Percentiles rank a stretch among this genome's conserved stretches.
phyloP scores from a whole-genome alignment of 2,329 filamentous ascomycete species.

The Lachnellula occidentalis region DNA sequence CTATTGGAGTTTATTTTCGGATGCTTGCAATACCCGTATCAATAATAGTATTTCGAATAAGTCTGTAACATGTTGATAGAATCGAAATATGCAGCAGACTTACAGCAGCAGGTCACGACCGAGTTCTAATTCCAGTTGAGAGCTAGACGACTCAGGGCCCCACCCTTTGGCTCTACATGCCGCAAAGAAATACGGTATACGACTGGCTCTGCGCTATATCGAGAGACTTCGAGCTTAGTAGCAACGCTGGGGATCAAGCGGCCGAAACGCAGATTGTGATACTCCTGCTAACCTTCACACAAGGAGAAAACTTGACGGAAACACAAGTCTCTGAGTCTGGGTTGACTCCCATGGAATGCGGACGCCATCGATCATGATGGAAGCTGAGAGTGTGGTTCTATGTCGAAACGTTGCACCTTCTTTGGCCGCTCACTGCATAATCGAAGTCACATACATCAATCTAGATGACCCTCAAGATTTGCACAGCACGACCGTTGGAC shows the following conservation, averaged over 20 bases:
- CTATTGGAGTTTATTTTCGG: slow-evolving; percentile 3
- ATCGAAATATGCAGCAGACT: neutral
- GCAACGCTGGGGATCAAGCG: too few relatives aligned
- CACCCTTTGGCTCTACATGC: too few relatives aligned
- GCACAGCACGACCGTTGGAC: slow-evolving; percentile 1
- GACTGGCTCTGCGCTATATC: too few relatives aligned
- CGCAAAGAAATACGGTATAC: too few relatives aligned
- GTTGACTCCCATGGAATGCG: neutral
- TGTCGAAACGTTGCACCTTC: slow-evolving; percentile 13
- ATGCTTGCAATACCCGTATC: neutral
- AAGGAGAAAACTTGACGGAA: neutral
- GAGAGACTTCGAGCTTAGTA: too few relatives aligned
- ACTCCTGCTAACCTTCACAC: too few relatives aligned
- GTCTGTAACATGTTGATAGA: neutral
- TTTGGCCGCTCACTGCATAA: slow-evolving; percentile 12
- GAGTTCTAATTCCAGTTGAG: neutral
- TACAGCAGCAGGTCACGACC: neutral
- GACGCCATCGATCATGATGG: slow-evolving; percentile 2
- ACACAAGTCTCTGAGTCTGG: neutral
- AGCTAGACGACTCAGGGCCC: too few relatives aligned
- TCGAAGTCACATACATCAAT: slow-evolving; percentile 2
- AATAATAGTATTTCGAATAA: neutral
- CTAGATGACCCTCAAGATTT: neutral
- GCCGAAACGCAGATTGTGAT: too few relatives aligned
- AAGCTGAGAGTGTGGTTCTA: slow-evolving; percentile 10